Evolutionary conservation across 2,329 filamentous ascomycete genomes (phyloP).

Genomic region (Penicillium brasilianum): DNA sequence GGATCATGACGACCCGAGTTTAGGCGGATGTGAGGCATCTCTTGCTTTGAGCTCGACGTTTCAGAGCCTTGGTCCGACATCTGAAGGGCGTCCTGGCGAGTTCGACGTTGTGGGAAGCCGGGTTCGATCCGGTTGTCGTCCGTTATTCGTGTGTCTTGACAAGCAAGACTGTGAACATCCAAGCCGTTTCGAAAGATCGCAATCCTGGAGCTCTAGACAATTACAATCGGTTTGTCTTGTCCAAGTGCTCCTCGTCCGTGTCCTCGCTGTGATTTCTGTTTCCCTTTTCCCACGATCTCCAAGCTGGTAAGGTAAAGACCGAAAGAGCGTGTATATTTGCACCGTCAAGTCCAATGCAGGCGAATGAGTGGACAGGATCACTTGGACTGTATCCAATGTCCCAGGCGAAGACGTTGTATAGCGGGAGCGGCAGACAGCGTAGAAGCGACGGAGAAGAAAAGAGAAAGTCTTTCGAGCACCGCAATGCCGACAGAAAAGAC

Average conservation of each 20-base stretch:
- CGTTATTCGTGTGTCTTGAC: not conserved
- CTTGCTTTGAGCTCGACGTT: constrained; percentile 15
- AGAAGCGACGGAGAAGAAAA: constrained; percentile 20
- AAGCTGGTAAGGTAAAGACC: constrained; percentile 9
- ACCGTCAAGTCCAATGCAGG: constrained; percentile 20
- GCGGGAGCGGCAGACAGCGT: constrained; percentile 19
- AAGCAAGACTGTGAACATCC: not conserved
- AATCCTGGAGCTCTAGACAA: not conserved
- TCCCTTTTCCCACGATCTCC: constrained; percentile 2
- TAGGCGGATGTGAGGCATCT: constrained; percentile 65
- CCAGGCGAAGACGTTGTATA: constrained; percentile 17
- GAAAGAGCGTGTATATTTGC: not conserved
- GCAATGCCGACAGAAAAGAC: constrained; percentile 25
- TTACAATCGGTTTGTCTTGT: not conserved
- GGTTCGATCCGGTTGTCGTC: constrained; percentile 5
- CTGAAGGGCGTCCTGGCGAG: constrained; percentile 5
- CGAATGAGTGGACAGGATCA: constrained; percentile 34
- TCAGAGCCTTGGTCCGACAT: constrained; percentile 28
- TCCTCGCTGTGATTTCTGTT: not conserved
- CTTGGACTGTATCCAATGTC: constrained; percentile 62
- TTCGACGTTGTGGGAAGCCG: not conserved
- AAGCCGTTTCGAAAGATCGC: not conserved
- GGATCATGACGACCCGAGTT: constrained; percentile 65
- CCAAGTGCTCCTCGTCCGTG: not conserved
- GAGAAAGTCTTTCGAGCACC: constrained; percentile 11